Evolutionary conservation across 2,329 filamentous ascomycete species (phyloP), one percentile per base, ranked within the genome.

Genomic region (Colletotrichum sp.): DNA sequence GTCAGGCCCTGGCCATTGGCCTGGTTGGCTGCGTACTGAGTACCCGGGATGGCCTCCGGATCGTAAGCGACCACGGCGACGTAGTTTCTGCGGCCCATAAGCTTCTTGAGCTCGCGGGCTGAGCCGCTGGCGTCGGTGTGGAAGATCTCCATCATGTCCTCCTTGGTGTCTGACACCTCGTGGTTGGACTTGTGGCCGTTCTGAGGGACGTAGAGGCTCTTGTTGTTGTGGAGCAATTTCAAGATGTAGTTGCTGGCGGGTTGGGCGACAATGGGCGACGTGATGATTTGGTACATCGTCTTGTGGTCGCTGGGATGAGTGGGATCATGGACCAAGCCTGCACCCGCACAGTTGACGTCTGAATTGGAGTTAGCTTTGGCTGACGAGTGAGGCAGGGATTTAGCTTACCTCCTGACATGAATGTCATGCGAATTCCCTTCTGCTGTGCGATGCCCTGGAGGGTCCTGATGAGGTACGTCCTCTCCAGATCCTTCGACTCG

Each of bases 111-210:
- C 84, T 98, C 96, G 63, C 96, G 90, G 1, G 93, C 89, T 44
- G 92, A 89, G n/a, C 97, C 96, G 70, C 93, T 95, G 18, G 97
- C 95, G 80, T 99, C 97, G 9, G 94, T 95, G 81, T 97, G 95
- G 90, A 99, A 99, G 79, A 99, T 98, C 88, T 99, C 97, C 95
- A 99, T 98, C 97, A 99, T 99, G 86, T 99, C 97, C 85, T 99
- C 97, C 86, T 99, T 99, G 63, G 97, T 99, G 84, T 99, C 97
- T 3, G 93, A 94, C 2, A 95, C 90, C 78, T 93, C 91, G 77
- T 95, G 92, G 3, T 90, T 94, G 1, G 94, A 93, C 78, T 92
- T 91, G 72, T 95, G 92, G 2, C 96, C 96, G 84, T 99, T 99
- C 71, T 91, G 90, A 0, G 97, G 97, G 71, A 99, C 90, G 84